Percentiles rank a stretch among this genome's conserved stretches.
phyloP scores from a whole-genome alignment of 2,329 filamentous ascomycete species.

The Decorospora gaudefroyi region DNA sequence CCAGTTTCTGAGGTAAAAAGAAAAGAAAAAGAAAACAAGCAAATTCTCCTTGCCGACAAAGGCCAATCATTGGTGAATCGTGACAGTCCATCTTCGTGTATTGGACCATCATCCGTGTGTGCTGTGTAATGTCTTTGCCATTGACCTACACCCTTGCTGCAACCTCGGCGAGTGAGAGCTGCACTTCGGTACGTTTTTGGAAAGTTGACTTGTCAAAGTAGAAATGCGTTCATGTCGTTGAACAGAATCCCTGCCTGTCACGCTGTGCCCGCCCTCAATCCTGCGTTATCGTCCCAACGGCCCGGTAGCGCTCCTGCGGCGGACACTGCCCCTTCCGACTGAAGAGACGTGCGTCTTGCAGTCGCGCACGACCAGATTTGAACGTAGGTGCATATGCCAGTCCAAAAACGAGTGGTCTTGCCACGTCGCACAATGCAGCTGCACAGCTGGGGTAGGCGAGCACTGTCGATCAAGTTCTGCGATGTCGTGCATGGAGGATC shows the following conservation, averaged over 20 bases:
- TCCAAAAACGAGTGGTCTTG: no score
- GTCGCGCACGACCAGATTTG: slow-evolving; percentile 7
- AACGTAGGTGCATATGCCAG: slow-evolving; percentile 10
- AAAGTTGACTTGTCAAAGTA: background rate
- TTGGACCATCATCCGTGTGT: no score
- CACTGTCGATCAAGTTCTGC: slow-evolving; percentile 1
- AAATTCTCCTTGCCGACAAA: no score
- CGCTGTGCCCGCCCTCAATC: slow-evolving; percentile 11
- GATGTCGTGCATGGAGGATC: slow-evolving; percentile 1
- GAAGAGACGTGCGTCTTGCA: background rate
- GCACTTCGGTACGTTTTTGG: background rate
- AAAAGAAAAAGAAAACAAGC: no score
- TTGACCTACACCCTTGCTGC: no score
- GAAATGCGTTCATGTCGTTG: slow-evolving; percentile 1
- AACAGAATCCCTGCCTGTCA: slow-evolving; percentile 6
- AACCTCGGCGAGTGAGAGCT: no score
- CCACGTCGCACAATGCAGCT: slow-evolving; percentile 1
- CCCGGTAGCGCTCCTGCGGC: slow-evolving; percentile 14
- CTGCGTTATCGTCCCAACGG: slow-evolving; percentile 15
- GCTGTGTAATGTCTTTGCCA: no score
- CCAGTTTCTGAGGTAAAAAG: no score
- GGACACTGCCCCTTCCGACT: slow-evolving; percentile 1
- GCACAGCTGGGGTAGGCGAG: slow-evolving; percentile 14
- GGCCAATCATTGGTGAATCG: no score
- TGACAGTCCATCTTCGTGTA: no score